Evolutionary conservation across 345 rosid genomes (phyloP).

Genomic region (Anastatica hierochuntica): DNA sequence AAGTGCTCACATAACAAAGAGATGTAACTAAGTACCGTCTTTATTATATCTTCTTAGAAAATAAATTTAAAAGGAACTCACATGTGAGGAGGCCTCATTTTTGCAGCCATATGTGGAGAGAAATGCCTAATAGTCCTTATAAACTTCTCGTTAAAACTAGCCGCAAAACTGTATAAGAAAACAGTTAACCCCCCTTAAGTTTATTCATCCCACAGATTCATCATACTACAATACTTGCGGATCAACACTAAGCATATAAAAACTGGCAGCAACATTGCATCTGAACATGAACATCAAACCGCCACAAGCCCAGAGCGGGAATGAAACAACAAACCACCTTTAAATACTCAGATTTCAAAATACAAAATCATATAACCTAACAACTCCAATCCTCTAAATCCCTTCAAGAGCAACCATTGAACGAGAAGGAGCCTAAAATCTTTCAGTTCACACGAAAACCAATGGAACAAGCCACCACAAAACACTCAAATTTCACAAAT

Average conservation of each 20-base stretch:
- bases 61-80: constrained; percentile 26
- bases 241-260: background rate
- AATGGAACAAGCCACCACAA: no score
- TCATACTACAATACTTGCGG: background rate
- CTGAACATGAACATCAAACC: background rate
- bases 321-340: no score
- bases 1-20: background rate
- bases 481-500: no score
- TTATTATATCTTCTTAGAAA: background rate
- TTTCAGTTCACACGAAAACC: background rate
- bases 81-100: constrained; percentile 95
- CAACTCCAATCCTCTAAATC: background rate
- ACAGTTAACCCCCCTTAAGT: background rate
- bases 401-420: background rate
- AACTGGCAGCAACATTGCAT: background rate
- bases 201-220: constrained; percentile 4
- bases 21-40: background rate
- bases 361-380: background rate
- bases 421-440: background rate
- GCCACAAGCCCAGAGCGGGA: no score
- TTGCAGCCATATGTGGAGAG: constrained; percentile 94
- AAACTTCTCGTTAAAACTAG: constrained; percentile 81
- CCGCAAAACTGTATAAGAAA: constrained; percentile 66
- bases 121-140: constrained; percentile 80
- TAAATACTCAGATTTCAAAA: no score